phyloP scores from a whole-genome alignment of 805 yeast species.

The Yarrowia sp. region DNA sequence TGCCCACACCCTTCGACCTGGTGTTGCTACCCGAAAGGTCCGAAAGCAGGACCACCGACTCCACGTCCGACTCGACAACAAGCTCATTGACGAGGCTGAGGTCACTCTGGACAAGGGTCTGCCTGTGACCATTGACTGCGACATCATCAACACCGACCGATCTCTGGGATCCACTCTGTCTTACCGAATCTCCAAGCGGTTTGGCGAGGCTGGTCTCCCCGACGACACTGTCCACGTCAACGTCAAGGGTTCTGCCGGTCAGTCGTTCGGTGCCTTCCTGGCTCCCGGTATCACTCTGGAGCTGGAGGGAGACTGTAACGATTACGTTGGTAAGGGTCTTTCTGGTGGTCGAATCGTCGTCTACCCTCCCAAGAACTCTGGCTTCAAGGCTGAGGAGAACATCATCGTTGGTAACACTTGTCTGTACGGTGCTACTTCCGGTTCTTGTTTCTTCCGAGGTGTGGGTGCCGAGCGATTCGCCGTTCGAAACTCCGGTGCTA shows the following conservation, averaged over 20 bases:
- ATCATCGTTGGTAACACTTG: constrained; percentile 97
- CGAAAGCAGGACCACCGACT: constrained; percentile 93
- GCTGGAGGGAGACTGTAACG: constrained; percentile 97
- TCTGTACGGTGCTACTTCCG: constrained; percentile 96
- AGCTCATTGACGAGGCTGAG: constrained; percentile 94
- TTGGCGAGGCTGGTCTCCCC: constrained; percentile 93
- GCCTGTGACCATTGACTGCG: constrained; percentile 92
- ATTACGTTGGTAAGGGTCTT: constrained; percentile 96
- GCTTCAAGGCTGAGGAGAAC: constrained; percentile 93
- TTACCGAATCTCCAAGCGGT: constrained; percentile 88
- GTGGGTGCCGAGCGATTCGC: constrained; percentile 98
- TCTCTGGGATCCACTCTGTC: constrained; percentile 94
- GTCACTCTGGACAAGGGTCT: constrained; percentile 94
- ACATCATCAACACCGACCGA: constrained; percentile 94
- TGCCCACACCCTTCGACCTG: constrained; percentile 94
- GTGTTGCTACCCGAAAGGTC: constrained; percentile 91
- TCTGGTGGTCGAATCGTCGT: constrained; percentile 94
- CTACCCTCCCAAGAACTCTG: constrained; percentile 85
- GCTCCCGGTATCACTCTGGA: constrained; percentile 96
- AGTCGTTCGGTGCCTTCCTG: constrained; percentile 96
- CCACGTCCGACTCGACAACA: constrained; percentile 93
- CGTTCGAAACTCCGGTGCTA: constrained; percentile 98
- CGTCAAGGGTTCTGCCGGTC: constrained; percentile 94
- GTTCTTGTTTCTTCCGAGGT: constrained; percentile 93
- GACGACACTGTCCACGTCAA: constrained; percentile 95